Evolutionary conservation across 75 land plant genomes (phyloP), one percentile per base, ranked within the genome.

Genomic region (Cunninghamia lanceolata): DNA sequence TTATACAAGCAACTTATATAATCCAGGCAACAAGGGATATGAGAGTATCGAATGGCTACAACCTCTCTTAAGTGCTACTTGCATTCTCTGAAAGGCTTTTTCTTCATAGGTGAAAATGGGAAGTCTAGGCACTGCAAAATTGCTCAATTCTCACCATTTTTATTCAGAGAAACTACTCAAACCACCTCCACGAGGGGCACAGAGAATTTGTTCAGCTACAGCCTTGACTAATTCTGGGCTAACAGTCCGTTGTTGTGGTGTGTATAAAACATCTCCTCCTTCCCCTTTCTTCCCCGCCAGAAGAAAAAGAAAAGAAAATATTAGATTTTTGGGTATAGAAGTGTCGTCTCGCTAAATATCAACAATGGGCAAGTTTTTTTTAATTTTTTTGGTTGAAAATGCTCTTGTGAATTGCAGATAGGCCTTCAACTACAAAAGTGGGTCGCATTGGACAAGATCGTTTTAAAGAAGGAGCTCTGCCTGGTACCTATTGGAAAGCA

Each of bases 401-500:
- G n/a, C 15, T 25, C 3, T 80, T 45, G 46, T 80, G 45, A 14
- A 28, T 42, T 25, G 32, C 50, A 79, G 82, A 45, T 28, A 25
- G 46, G 46, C 47, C 30, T 28, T 25, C 82, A 28, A 79, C 47
- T 42, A 42, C 82, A 3, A 79, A 28, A 43, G 82, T 79, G 82
- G 82, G 82, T 43, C 46, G 45, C 21, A 43, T 79, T 79, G 82
- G 82, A 14, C n/a, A 79, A 43, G 82, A 79, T 15, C 82, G 82
- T 79, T 79, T 79, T 19, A 28, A 79, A 28, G 82, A 79, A 43
- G 82, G 82, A 28, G 47, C 47, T 79, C 47, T 79, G 82, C 82
- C 82, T 28, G 82, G 82, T 25, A 79, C 82, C 30, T 79, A 79
- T 40, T 25, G 82, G 82, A 79, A 79, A 25, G 30, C 82, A 79